Base-by-base conservation (phyloP, 495 filamentous ascomycete species). In the Xylaria nigripes region DNA sequence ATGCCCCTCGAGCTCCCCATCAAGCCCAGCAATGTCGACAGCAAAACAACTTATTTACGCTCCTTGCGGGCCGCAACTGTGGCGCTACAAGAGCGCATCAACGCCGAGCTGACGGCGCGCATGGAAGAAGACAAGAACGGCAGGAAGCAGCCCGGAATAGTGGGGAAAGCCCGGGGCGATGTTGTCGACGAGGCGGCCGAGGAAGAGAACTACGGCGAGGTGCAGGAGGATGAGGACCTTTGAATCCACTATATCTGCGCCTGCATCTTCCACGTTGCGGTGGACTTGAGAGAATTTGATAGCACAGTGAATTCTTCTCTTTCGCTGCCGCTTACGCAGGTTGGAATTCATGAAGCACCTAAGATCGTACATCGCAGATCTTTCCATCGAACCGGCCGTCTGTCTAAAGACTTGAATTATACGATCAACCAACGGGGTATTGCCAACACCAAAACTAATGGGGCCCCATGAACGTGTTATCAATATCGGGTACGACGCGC, bases 201-300 rank as follows among this genome's bases (percentile, higher is more conserved):
- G 64, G 92, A 94, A 57, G 89, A 89, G 56, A 87, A 87, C 56
- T 94, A 93, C 61, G 90, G 85, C 34, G 89, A 92, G 61, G 81
- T 83, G 1, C 75, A 79, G 6, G 83, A 83, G 21, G 72, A 70
- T 6, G 70, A 75, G 1, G 55, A 55, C 23, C 19, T 19, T 10
- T 12, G 21, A 15, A n/a, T 30, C 27, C 10, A 10, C 27, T 30
- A 30, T 10, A 4, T 30, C 27, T 30, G 27, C 27, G 27, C 27
- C 27, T 30, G 10, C 4, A 30, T 30, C 5, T 30, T 10, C 27
- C 27, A 10, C 27, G 10, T 30, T 30, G 27, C 27, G 27, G 10
- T 30, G 27, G 27, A 10, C 27, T 4, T 5, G 10, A 36, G 32
- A 36, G 32, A 36, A 36, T 15, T 9, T 2, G 13, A 36, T 15